Base-by-base conservation (phyloP, 192 early-diverging fungal species). In the Backusella macrospora region DNA sequence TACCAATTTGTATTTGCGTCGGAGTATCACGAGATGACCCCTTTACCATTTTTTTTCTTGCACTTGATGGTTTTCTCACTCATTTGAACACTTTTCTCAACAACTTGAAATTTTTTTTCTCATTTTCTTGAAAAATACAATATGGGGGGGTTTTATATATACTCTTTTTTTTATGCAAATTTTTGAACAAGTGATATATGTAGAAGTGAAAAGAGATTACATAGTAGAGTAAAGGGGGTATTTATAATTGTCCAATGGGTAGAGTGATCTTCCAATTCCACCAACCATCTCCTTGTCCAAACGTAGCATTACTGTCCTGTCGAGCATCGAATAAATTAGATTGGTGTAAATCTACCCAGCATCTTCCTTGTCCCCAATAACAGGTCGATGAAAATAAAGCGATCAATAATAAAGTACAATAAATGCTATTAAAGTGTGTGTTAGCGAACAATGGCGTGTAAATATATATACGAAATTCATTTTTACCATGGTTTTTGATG, bases 321-420 rank as follows among this genome's bases (percentile, higher is more conserved):
- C 77, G 68, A 65, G 67, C 73, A 49, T 83, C 73, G 47, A 85
- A 75, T 46, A 82, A 74, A 29, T 73, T 45, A 26, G 65, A 46
- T 14, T 79, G 55, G 68, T 87, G 86, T 44, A 86, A 68, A 49
- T 84, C 82, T 21, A 89, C 39, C 87, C 87, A 89, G 73, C 87
- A 89, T 62, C 87, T 83, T 39, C 85, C 87, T 38, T 85, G 81
- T 42, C 87, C 87, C 87, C 87, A 89, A 68, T 87, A 89, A 66
- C 87, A 89, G 7, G 87, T 89, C 12, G 86, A 85, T 0, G 83
- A 84, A 63, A 89, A 87, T 16, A 89, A 67, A 13, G 86, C 82
- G 47, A 89, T 81, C 2, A 89, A 71, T 7, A 86, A 76, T 73
- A 87, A 80, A 23, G 86, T 81, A 72, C 87, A 89, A 66, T 85